Evolutionary conservation across 2,329 filamentous ascomycete genomes (phyloP).

Genomic region (Kalaharituber pfeilii): DNA sequence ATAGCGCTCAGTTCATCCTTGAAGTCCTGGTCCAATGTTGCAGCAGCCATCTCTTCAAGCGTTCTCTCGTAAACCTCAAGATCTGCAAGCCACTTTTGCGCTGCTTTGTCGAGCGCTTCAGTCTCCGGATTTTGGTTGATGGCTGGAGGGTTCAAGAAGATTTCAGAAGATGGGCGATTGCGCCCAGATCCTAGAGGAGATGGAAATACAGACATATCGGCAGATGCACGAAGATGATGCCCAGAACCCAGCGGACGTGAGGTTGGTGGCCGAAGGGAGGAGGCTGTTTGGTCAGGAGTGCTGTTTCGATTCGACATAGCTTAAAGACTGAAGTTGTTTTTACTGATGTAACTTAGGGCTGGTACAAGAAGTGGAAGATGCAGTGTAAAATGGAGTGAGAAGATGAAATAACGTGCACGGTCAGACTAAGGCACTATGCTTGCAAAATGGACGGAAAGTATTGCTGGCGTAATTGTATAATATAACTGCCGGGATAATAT

Average conservation of each 20-base stretch:
- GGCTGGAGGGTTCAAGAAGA: slow-evolving; percentile 39
- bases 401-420: no score
- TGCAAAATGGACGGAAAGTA: no score
- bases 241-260: slow-evolving; percentile 60
- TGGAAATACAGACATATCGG: slow-evolving; percentile 78
- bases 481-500: background rate
- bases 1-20: slow-evolving; percentile 98
- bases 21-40: slow-evolving; percentile 97
- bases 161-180: slow-evolving; percentile 86
- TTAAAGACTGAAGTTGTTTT: slow-evolving; percentile 1
- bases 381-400: no score
- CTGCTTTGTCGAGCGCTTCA: slow-evolving; percentile 79
- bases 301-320: slow-evolving; percentile 62
- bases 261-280: slow-evolving; percentile 64
- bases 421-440: no score
- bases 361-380: background rate
- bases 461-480: no score
- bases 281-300: slow-evolving; percentile 54
- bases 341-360: background rate
- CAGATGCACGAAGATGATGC: slow-evolving; percentile 81
- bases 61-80: slow-evolving; percentile 99
- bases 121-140: slow-evolving; percentile 40
- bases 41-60: slow-evolving; percentile 94
- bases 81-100: slow-evolving; percentile 96
- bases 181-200: slow-evolving; percentile 52